Evolutionary conservation across 2,329 filamentous ascomycete genomes (phyloP).

Genomic region (Tolypocladium amazonense): DNA sequence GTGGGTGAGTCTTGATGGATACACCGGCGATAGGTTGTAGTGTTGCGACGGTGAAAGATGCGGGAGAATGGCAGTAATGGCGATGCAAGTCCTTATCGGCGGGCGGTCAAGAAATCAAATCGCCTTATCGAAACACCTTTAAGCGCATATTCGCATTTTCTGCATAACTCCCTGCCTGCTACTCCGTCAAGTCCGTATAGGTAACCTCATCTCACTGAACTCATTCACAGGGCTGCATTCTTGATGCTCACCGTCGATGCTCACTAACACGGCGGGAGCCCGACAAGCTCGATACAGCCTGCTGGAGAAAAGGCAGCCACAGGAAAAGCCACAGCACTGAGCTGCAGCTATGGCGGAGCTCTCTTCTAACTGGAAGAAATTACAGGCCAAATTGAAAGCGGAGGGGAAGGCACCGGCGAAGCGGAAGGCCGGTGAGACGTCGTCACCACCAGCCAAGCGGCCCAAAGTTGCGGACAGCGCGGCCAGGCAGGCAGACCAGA

Average conservation of each 20-base stretch:
- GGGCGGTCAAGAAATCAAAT: neutral
- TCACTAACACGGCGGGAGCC: neutral
- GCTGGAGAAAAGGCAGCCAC: neutral
- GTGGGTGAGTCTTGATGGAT: constrained; percentile 12
- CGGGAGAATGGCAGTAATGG: neutral
- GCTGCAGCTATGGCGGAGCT: constrained; percentile 29
- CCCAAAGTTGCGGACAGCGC: constrained; percentile 11
- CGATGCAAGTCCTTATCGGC: neutral
- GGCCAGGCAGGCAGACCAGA: neutral
- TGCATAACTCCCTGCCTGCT: neutral
- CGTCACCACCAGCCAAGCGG: constrained; percentile 17
- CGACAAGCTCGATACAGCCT: neutral
- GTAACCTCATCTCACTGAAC: neutral
- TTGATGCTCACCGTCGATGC: neutral
- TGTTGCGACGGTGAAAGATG: neutral
- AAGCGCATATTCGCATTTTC: neutral
- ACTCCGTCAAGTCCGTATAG: too few species aligned
- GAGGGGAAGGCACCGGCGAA: constrained; percentile 30
- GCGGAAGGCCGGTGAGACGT: constrained; percentile 26
- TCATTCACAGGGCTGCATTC: neutral
- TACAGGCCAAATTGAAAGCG: constrained; percentile 52
- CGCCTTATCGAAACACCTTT: neutral
- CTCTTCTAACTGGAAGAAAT: constrained; percentile 69
- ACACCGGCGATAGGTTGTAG: neutral
- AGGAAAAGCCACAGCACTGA: neutral